Percentiles rank a stretch among this genome's conserved stretches.
These are phyloP conservation scores for Fusarium sp. DNA, from an alignment of 2,329 filamentous ascomycete genomes.

Conservation along the genomic window DNA sequence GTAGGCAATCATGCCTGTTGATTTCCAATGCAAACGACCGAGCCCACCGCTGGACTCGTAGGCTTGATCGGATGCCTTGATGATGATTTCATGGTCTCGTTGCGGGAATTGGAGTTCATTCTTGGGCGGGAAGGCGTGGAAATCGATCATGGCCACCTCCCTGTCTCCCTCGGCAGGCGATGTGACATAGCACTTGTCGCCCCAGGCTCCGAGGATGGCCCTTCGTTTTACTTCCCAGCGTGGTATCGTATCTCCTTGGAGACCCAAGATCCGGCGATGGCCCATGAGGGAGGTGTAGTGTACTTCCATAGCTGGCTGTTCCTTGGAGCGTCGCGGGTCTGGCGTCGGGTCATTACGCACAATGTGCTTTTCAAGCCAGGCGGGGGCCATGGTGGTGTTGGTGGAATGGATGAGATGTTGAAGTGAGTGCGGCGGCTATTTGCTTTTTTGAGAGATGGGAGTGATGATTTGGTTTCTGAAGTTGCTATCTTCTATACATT, in stretches of 20 bases:
- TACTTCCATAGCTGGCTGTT: slow-evolving; percentile 5
- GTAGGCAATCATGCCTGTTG: slow-evolving; percentile 8
- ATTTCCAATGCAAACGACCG: slow-evolving; percentile 8
- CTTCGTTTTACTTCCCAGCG: slow-evolving; percentile 7
- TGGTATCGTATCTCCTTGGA: slow-evolving; percentile 6
- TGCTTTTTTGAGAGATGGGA: background rate
- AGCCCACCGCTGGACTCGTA: slow-evolving; percentile 1
- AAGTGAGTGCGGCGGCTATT: background rate
- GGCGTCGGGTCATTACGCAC: slow-evolving; percentile 8
- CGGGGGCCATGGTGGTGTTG: slow-evolving; percentile 9
- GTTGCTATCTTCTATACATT: background rate
- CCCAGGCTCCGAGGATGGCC: background rate
- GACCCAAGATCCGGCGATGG: slow-evolving; percentile 7
- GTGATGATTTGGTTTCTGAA: background rate
- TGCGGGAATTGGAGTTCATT: slow-evolving; percentile 6
- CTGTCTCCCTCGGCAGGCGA: background rate
- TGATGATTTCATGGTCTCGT: background rate
- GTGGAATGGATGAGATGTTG: background rate
- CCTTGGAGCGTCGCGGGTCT: background rate
- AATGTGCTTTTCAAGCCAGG: slow-evolving; percentile 24
- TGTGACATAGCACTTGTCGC: slow-evolving; percentile 10
- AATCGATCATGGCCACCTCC: slow-evolving; percentile 12
- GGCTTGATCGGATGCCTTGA: background rate
- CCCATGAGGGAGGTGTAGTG: slow-evolving; percentile 11
- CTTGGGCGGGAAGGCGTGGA: slow-evolving; percentile 1